Base-by-base conservation (phyloP, 768 basidiomycete species). In the Lentinula edodes region DNA sequence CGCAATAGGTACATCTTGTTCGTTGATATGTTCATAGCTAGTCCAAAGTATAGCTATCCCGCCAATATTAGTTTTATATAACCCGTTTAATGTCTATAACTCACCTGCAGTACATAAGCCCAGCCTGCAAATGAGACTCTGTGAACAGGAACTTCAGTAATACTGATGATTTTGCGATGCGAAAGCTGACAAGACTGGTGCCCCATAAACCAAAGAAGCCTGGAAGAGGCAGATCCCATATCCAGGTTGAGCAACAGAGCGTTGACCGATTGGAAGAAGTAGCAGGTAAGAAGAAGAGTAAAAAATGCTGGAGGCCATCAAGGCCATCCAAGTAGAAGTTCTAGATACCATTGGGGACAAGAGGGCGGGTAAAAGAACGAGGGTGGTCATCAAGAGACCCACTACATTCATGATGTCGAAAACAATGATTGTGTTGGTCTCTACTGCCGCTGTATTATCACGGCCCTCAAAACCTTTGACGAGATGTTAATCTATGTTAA, bases 201-300 rank as follows among this genome's bases (percentile, higher is more conserved):
- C 36, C 8, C 54, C 32, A 10, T 41, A 23, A 10, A 56, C 20
- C 12, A 56, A 42, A 10, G 54, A 39, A 56, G 38, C 38, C 23
- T 56, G 54, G 18, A 38, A 56, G 39, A 56, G 54, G 42, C 54
- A 23, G 54, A 56, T 16, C 13, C 53, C 53, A 20, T 55, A 55
- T 16, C 6, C 54, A 18, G 39, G 18, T 42, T 56, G 36, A 56
- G 54, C 8, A 38, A 56, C n/a, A 6, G 54, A 56, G 10, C 54
- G 54, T 56, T 56, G 54, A 18, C 36, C 54, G 12, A 42, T 56
- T 28, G 18, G 58, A 46, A 59, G 43, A 32, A 15, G 42, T 38
- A 46, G 35, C 62, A 16, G 58, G 50, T 15, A 42, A 61, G 46
- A 62, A 50, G 48, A 50, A 61, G 58, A 58, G 61, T 50, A 23